Percentiles rank a stretch among this genome's conserved stretches.
Conservation (phyloP, 257 asterid species). For the Cruciata laevipes region DNA sequence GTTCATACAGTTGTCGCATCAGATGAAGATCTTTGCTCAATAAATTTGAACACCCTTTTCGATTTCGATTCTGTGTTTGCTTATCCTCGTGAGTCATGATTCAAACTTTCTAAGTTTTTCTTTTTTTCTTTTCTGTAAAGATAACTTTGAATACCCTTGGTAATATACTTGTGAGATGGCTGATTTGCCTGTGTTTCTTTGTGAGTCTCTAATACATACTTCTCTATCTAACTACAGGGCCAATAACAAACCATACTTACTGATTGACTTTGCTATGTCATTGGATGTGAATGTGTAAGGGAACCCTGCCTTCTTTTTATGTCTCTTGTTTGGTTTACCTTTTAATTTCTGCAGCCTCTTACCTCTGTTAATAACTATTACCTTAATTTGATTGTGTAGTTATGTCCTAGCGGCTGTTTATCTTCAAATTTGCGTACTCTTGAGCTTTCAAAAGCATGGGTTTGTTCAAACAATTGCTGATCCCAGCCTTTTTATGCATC, state of each 20-base stretch:
- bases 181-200: background rate
- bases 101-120: too few relatives aligned
- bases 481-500: constrained; percentile 90
- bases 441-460: constrained; percentile 66
- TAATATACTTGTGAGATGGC: background rate
- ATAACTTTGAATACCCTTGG: background rate
- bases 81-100: background rate
- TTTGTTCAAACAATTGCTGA: constrained; percentile 73
- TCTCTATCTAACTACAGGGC: constrained; percentile 14
- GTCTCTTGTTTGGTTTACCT: background rate
- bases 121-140: too few relatives aligned
- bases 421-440: constrained; percentile 72
- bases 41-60: background rate
- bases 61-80: background rate
- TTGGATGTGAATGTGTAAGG: constrained; percentile 19
- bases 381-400: constrained; percentile 31
- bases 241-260: constrained; percentile 17
- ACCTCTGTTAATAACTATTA: background rate
- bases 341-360: background rate
- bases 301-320: background rate
- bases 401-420: constrained; percentile 86
- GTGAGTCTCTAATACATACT: background rate
- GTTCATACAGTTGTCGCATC: background rate
- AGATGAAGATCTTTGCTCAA: background rate
- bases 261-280: constrained; percentile 20